These are phyloP conservation scores for Diaporthe batatas DNA, from an alignment of 2,329 filamentous ascomycete species.

Conservation along the genomic window DNA sequence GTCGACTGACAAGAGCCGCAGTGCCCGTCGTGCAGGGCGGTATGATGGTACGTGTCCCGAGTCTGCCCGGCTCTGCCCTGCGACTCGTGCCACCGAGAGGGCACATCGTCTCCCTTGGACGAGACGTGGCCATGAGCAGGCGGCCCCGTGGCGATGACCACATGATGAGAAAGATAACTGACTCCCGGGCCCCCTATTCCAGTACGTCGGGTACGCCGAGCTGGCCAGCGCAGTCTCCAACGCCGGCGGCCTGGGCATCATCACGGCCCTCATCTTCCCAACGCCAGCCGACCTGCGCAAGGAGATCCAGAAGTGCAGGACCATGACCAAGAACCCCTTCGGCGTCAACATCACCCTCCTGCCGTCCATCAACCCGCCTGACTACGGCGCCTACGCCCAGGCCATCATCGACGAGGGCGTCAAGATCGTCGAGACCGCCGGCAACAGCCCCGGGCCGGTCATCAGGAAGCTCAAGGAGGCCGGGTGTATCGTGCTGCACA, in stretches of 20 bases:
- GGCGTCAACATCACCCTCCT: slow-evolving; percentile 96
- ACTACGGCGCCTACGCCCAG: slow-evolving; percentile 93
- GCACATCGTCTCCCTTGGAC: not conserved
- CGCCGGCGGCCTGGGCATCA: slow-evolving; percentile 84
- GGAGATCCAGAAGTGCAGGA: slow-evolving; percentile 89
- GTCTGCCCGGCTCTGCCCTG: slow-evolving; percentile 40
- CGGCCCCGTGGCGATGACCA: not conserved
- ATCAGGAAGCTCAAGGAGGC: slow-evolving; percentile 89
- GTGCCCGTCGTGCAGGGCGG: slow-evolving; percentile 88
- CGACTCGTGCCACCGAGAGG: slow-evolving; percentile 21
- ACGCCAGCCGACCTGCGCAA: slow-evolving; percentile 91
- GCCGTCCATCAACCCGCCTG: slow-evolving; percentile 87
- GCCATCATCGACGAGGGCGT: slow-evolving; percentile 95
- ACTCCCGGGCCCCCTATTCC: slow-evolving; percentile 47
- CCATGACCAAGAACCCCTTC: slow-evolving; percentile 84
- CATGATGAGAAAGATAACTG: not conserved
- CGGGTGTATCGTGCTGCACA: slow-evolving; percentile 87
- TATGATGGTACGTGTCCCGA: slow-evolving; percentile 64
- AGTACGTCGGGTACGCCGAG: slow-evolving; percentile 86
- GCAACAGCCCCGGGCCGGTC: slow-evolving; percentile 82
- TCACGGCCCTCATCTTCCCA: slow-evolving; percentile 92
- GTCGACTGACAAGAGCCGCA: slow-evolving; percentile 52
- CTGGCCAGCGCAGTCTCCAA: slow-evolving; percentile 82
- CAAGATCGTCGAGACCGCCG: slow-evolving; percentile 79
- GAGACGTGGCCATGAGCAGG: not conserved